Base-by-base conservation (phyloP, 768 basidiomycete genomes). In the Phlegmacium glaucopus region DNA sequence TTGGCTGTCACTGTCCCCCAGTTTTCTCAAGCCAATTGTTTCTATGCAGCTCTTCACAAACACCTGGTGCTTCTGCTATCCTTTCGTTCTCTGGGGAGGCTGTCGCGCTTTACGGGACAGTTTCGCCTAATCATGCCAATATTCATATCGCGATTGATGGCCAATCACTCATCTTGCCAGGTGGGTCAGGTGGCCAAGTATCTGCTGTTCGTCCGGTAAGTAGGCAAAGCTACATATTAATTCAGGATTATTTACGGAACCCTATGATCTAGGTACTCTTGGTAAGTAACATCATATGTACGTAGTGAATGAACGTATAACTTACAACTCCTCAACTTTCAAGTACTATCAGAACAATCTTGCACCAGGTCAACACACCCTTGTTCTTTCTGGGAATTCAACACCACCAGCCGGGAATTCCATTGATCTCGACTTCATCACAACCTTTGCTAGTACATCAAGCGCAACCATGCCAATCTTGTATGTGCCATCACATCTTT, bases 41-140 rank as follows among this genome's bases (percentile, higher is more conserved):
- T 34, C 44, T 18, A 26, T 35, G 4, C 42, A 80, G 79, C 53
- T 77, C 61, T 55, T 69, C 77, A 2, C 55, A 68, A 39, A 62
- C 55, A 5, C 50, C 62, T 8, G 70, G 65, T 29, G 71, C 77
- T 10, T 65, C 69, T 15, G 74, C 71, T n/a, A 67, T 70, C 6
- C 51, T 79, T 9, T 47, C 58, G 12, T 81, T 80, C 55, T 52
- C 59, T 4, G 80, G 80, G 15, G 72, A 78, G 44, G 77, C 74
- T n/a, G 66, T 83, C 39, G 77, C 76, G 11, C 45, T 82, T 1
- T 81, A 76, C 47, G 78, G 79, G 30, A 74, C 78, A 2, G 67
- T 77, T 26, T 72, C 75, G 8, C 74, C 77, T n/a, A 70, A 74
- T 45, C 78, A 76, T 54, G 72, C 75, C 13, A 61, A 75, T 49